Evolutionary conservation across 768 basidiomycete species (phyloP).

Genomic region (Pleurotus pulmonarius): DNA sequence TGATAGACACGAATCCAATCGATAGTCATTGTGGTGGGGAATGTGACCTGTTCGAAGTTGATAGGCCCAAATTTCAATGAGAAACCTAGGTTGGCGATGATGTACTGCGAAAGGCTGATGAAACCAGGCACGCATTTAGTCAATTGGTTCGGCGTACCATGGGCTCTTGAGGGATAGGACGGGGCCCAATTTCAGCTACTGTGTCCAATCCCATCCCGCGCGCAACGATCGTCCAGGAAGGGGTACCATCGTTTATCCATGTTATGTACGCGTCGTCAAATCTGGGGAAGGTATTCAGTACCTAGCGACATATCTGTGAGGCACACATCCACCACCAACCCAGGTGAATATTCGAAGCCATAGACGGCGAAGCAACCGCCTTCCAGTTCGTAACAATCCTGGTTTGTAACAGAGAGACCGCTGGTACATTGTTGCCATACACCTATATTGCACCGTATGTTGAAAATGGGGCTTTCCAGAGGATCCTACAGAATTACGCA

Average conservation of each 20-base stretch:
- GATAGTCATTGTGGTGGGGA: slow-evolving; percentile 62
- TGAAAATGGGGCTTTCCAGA: slow-evolving; percentile 21
- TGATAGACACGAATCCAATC: slow-evolving; percentile 86
- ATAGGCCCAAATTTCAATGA: slow-evolving; percentile 66
- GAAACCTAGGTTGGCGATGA: slow-evolving; percentile 70
- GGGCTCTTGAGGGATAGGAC: slow-evolving; percentile 68
- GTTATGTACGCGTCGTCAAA: slow-evolving; percentile 58
- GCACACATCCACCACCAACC: slow-evolving; percentile 20
- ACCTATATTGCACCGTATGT: slow-evolving; percentile 32
- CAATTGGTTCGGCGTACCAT: slow-evolving; percentile 38
- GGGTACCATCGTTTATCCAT: slow-evolving; percentile 58
- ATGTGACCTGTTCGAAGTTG: slow-evolving; percentile 51
- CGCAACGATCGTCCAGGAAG: slow-evolving; percentile 54
- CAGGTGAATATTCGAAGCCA: slow-evolving; percentile 50
- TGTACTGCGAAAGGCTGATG: slow-evolving; percentile 37
- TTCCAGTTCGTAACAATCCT: slow-evolving; percentile 54
- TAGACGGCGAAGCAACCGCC: slow-evolving; percentile 29
- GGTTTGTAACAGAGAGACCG: slow-evolving; percentile 57
- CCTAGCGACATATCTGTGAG: slow-evolving; percentile 15
- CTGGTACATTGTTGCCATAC: slow-evolving; percentile 74
- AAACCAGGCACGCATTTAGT: too few species aligned
- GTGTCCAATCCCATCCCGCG: slow-evolving; percentile 48
- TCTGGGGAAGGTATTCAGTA: slow-evolving; percentile 22
- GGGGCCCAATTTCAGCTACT: slow-evolving; percentile 45
- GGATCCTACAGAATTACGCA: slow-evolving; percentile 45